Percentiles rank a stretch among this genome's conserved stretches.
These are phyloP conservation scores for Paecilomyces dactylethromorphus DNA, from an alignment of 2,329 filamentous ascomycete species.

Conservation along the genomic window DNA sequence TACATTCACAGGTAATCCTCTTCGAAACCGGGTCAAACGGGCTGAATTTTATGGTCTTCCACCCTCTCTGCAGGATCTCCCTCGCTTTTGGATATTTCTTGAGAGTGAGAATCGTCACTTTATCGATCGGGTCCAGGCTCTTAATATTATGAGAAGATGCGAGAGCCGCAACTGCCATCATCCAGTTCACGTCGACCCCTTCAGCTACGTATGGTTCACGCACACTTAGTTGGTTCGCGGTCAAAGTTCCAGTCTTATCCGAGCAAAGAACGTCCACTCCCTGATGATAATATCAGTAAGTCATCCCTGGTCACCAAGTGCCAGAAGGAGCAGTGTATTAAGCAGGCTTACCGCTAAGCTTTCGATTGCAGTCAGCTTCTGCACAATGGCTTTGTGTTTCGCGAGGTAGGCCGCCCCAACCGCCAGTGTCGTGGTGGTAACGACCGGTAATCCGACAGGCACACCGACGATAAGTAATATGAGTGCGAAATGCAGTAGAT, in stretches of 20 bases:
- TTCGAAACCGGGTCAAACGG: conserved; percentile 64
- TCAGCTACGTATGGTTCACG: conserved; percentile 67
- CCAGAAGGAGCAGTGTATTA: not conserved
- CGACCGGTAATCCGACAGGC: conserved; percentile 66
- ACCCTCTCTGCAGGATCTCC: conserved; percentile 63
- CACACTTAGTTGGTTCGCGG: conserved; percentile 53
- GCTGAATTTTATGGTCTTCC: conserved; percentile 66
- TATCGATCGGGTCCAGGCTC: conserved; percentile 67
- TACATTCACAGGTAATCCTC: conserved; percentile 62
- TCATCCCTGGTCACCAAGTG: conserved; percentile 3
- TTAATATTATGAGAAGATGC: conserved; percentile 69
- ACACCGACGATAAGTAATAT: conserved; percentile 67
- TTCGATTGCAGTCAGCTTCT: conserved; percentile 68
- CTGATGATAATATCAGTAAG: conserved; percentile 5
- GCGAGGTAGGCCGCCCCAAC: conserved; percentile 68
- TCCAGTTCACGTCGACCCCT: conserved; percentile 68
- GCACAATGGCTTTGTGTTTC: conserved; percentile 66
- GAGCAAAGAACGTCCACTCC: conserved; percentile 68
- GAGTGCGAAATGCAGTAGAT: conserved; percentile 57
- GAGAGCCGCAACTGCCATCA: conserved; percentile 68
- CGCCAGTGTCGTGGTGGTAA: conserved; percentile 65
- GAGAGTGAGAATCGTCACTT: conserved; percentile 65
- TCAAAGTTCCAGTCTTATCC: conserved; percentile 67
- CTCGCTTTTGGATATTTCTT: conserved; percentile 66
- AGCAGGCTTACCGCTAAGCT: conserved; percentile 48